Conservation (phyloP, 2,329 filamentous ascomycete species). For the Colletotrichum sansevieriae region DNA sequence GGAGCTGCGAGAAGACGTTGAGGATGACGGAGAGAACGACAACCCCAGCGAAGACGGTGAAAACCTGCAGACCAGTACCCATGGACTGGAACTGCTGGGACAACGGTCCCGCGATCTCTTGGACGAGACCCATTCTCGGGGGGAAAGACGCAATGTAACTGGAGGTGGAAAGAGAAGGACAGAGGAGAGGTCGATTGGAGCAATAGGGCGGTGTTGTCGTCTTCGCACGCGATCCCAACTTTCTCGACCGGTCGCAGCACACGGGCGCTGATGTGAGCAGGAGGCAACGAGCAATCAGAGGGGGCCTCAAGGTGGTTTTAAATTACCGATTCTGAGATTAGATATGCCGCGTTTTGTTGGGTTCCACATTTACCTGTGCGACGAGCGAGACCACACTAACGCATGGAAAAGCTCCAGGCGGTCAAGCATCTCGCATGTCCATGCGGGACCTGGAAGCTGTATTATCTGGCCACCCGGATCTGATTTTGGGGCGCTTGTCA, state of each 20-base stretch:
- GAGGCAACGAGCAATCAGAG: constrained; percentile 5
- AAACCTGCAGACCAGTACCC: constrained; percentile 62
- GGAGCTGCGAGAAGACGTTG: constrained; percentile 84
- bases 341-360: constrained; percentile 38
- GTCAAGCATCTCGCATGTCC: constrained; percentile 32
- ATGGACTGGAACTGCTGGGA: constrained; percentile 64
- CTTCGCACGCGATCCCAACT: constrained; percentile 6
- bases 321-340: constrained; percentile 41
- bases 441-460: constrained; percentile 23
- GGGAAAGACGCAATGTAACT: constrained; percentile 36
- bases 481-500: constrained; percentile 10
- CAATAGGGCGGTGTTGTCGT: constrained; percentile 10
- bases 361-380: constrained; percentile 33
- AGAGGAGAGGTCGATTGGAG: constrained; percentile 20
- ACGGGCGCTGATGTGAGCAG: constrained; percentile 22
- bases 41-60: constrained; percentile 57
- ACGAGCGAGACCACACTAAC: constrained; percentile 2
- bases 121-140: constrained; percentile 66
- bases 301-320: constrained; percentile 38
- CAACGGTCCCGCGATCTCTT: constrained; percentile 64
- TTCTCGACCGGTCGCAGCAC: constrained; percentile 18
- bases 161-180: constrained; percentile 15
- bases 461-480: constrained; percentile 24
- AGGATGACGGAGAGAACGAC: constrained; percentile 72
- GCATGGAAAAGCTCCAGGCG: constrained; percentile 29